Base-by-base conservation (phyloP, 1,284 basidiomycete species). In the Amylostereum chailletii region DNA sequence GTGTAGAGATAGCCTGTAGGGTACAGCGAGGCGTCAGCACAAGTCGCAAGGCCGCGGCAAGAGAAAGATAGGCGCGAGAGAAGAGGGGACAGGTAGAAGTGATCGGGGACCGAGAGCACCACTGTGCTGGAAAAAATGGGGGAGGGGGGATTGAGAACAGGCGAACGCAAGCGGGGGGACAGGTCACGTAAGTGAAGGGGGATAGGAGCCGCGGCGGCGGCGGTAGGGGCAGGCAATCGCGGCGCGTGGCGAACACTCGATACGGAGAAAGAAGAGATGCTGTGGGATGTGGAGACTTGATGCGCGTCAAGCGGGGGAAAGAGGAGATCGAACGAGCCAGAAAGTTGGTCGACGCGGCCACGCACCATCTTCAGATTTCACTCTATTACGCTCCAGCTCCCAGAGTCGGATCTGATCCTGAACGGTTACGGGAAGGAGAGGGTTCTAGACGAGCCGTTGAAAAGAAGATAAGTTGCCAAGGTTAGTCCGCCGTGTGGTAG, bases 351-450 rank as follows among this genome's bases (percentile, higher is more conserved):
- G 44, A 26, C 29, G 29, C 45, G 37, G 51, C 45, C 34, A 59
- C 66, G 46, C 61, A 91, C 92, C 90, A 74, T 94, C 89, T 63
- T 86, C 76, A 32, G 87, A 85, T 58, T 88, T 85, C 2, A 99
- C 74, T 46, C 96, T 80, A 65, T 98, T 94, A 66, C 90, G 86
- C 71, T 99, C 96, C 47, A 94, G 75, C 67, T 99, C 95, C 95
- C 96, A 99, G 11, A 99, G 74, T 47, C 96, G 83, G 56, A 99
- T 90, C 69, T 99, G 96, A 70, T 99, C 96, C 59, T 97, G 94
- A 0, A 98, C 94, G 0, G 95, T 97, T 37, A 95, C 90, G 31
- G 94, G 94, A 10, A 97, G 73, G 4, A 96, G 72, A 4, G 93
- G 92, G 61, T 90, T 90, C 86, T 93, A 44, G 42, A 47, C 9